Conservation (phyloP, 1,139 yeast genomes). For the Yamadazyma membranifaciens region DNA sequence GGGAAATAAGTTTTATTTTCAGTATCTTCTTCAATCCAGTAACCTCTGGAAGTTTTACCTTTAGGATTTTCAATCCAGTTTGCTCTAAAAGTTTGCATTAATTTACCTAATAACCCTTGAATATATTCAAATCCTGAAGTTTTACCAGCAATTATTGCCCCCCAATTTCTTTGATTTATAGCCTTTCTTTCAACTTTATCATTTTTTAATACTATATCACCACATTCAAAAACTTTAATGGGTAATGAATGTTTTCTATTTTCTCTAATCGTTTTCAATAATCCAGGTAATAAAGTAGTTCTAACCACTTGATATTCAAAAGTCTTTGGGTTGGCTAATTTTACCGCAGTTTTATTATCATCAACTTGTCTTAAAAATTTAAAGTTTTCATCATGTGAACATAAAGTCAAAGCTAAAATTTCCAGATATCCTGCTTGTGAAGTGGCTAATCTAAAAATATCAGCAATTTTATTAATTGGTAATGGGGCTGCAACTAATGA, state of each 20-base stretch:
- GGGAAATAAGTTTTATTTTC: slow-evolving; percentile 82
- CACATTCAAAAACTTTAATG: slow-evolving; percentile 89
- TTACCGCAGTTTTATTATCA: slow-evolving; percentile 76
- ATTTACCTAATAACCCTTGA: slow-evolving; percentile 91
- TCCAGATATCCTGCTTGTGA: slow-evolving; percentile 97
- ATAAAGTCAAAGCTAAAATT: slow-evolving; percentile 90
- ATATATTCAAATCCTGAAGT: slow-evolving; percentile 92
- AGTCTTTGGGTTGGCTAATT: slow-evolving; percentile 94
- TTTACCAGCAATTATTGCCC: slow-evolving; percentile 91
- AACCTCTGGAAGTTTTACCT: slow-evolving; percentile 63
- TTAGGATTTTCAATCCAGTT: slow-evolving; percentile 68
- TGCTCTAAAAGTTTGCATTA: slow-evolving; percentile 95
- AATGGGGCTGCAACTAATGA: slow-evolving; percentile 84
- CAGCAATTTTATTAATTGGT: slow-evolving; percentile 88
- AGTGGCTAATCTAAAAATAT: slow-evolving; percentile 85
- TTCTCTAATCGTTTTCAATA: slow-evolving; percentile 92
- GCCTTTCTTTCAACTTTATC: slow-evolving; percentile 82
- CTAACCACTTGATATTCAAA: slow-evolving; percentile 96
- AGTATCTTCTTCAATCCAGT: slow-evolving; percentile 76
- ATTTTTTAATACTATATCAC: slow-evolving; percentile 90
- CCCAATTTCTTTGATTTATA: slow-evolving; percentile 90
- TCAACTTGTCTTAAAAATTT: slow-evolving; percentile 74
- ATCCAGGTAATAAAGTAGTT: slow-evolving; percentile 90
- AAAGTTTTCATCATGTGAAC: slow-evolving; percentile 97
- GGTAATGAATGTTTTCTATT: slow-evolving; percentile 96